Evolutionary conservation across 2,329 filamentous ascomycete genomes (phyloP).

Genomic region (Trichoderma brevicompactum): DNA sequence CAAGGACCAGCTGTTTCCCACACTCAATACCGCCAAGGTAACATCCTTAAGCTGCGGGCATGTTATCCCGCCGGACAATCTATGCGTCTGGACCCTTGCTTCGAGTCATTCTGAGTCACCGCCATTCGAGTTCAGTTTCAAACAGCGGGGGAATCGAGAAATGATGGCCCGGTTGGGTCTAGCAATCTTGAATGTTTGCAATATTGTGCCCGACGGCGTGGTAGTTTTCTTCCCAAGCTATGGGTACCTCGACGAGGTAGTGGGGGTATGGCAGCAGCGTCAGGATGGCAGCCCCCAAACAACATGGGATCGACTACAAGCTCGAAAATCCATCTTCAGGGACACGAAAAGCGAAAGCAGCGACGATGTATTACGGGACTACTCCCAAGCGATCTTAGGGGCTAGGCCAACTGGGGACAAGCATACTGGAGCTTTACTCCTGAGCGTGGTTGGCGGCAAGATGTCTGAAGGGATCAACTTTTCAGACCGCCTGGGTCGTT

Average conservation of each 20-base stretch:
- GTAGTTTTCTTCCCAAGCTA: slow-evolving; percentile 98
- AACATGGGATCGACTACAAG: slow-evolving; percentile 62
- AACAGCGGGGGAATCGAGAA: slow-evolving; percentile 68
- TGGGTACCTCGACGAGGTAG: slow-evolving; percentile 79
- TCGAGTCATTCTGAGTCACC: slow-evolving; percentile 47
- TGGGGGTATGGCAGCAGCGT: slow-evolving; percentile 61
- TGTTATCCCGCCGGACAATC: slow-evolving; percentile 81
- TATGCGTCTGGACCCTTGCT: slow-evolving; percentile 76
- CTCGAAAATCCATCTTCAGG: slow-evolving; percentile 66
- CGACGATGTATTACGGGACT: slow-evolving; percentile 75
- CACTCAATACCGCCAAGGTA: slow-evolving; percentile 65
- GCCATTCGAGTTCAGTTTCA: slow-evolving; percentile 86
- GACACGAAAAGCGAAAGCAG: slow-evolving; percentile 59
- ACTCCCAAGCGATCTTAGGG: slow-evolving; percentile 68
- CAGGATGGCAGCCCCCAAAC: slow-evolving; percentile 40
- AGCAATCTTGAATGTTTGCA: slow-evolving; percentile 72
- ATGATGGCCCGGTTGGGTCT: slow-evolving; percentile 77
- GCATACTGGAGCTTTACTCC: slow-evolving; percentile 71
- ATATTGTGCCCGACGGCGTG: slow-evolving; percentile 80
- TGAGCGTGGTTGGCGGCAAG: slow-evolving; percentile 92
- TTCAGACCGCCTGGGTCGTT: slow-evolving; percentile 84
- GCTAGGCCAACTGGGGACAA: slow-evolving; percentile 39
- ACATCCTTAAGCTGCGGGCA: slow-evolving; percentile 90
- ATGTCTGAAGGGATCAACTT: slow-evolving; percentile 99
- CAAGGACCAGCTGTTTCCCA: slow-evolving; percentile 80